Percentiles rank a stretch among this genome's conserved stretches.
These are phyloP conservation scores for Aspergillus brasiliensis DNA, from an alignment of 2,329 filamentous ascomycete species.

Conservation along the genomic window DNA sequence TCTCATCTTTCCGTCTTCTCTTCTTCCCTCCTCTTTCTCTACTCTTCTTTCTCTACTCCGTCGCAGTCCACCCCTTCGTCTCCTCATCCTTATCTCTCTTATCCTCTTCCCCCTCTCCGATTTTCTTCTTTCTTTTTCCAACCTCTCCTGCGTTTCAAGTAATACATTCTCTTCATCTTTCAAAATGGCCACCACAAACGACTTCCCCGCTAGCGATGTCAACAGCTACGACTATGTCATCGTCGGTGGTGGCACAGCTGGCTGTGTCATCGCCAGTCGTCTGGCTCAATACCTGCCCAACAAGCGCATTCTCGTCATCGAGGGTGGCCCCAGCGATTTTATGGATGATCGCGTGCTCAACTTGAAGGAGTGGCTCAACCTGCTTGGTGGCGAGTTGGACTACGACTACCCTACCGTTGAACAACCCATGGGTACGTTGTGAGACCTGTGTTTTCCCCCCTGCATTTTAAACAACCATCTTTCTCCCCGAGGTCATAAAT, in stretches of 20 bases:
- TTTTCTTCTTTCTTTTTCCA: slow-evolving; percentile 3
- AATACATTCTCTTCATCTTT: slow-evolving; percentile 2
- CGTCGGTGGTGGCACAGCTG: slow-evolving; percentile 82
- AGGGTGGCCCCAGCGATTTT: slow-evolving; percentile 86
- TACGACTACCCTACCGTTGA: slow-evolving; percentile 89
- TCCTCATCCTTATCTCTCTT: slow-evolving; percentile 11
- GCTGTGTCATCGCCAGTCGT: slow-evolving; percentile 79
- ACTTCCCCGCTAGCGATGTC: slow-evolving; percentile 64
- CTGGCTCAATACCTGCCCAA: slow-evolving; percentile 81
- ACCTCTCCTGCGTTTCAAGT: not conserved
- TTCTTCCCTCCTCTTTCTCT: slow-evolving; percentile 12
- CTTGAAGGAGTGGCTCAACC: slow-evolving; percentile 80
- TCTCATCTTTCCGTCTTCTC: slow-evolving; percentile 7
- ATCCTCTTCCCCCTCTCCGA: slow-evolving; percentile 11
- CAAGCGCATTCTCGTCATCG: slow-evolving; percentile 79
- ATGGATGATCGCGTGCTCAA: slow-evolving; percentile 84
- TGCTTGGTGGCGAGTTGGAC: slow-evolving; percentile 85
- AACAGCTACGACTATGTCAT: slow-evolving; percentile 81
- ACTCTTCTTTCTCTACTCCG: not conserved
- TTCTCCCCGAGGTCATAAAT: not conserved
- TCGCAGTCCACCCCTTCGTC: not conserved
- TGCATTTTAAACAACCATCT: not conserved
- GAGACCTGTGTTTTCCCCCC: not conserved
- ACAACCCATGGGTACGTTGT: slow-evolving; percentile 70
- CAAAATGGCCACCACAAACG: slow-evolving; percentile 66